phyloP scores from a whole-genome alignment of 2,329 filamentous ascomycete genomes.

The Basipetospora chlamydospora region DNA sequence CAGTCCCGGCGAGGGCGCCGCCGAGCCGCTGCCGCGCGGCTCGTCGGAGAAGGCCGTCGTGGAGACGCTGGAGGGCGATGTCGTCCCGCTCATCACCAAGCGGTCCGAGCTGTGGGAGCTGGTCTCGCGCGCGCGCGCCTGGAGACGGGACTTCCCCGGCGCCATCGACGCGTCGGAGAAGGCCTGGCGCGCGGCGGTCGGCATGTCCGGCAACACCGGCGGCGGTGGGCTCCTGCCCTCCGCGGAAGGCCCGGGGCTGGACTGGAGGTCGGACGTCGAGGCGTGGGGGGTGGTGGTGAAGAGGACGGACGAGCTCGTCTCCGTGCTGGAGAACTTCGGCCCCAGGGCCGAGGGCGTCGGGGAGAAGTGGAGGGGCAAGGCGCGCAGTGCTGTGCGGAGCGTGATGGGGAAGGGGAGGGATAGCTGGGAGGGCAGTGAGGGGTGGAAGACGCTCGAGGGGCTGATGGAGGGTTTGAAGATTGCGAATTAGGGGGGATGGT shows the following conservation, averaged over 20 bases:
- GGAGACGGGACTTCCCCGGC: constrained; percentile 53
- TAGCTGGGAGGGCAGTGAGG: constrained; percentile 63
- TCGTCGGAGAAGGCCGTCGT: constrained; percentile 49
- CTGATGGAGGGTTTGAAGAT: constrained; percentile 39
- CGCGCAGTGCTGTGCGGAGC: constrained; percentile 66
- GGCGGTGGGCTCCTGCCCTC: constrained; percentile 82
- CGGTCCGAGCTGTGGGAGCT: constrained; percentile 66
- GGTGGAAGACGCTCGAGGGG: constrained; percentile 47
- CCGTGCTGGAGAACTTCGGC: constrained; percentile 70
- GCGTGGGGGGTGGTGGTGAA: constrained; percentile 61
- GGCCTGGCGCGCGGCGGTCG: constrained; percentile 59
- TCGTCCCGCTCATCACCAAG: constrained; percentile 74
- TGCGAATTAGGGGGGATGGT: too few relatives aligned
- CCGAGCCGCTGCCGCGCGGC: constrained; percentile 34
- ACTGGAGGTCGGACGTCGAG: constrained; percentile 37
- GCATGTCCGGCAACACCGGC: constrained; percentile 30
- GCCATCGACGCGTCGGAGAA: constrained; percentile 79
- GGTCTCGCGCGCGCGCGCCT: constrained; percentile 56
- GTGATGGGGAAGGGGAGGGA: constrained; percentile 73
- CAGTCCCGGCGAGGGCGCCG: constrained; percentile 22
- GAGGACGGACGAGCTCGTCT: constrained; percentile 68
- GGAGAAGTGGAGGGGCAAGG: constrained; percentile 77
- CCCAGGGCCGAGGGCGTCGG: constrained; percentile 52
- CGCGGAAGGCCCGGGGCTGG: constrained; percentile 30
- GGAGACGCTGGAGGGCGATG: constrained; percentile 55